Conservation (phyloP, 257 asterid species). For the Solanum neorickii region DNA sequence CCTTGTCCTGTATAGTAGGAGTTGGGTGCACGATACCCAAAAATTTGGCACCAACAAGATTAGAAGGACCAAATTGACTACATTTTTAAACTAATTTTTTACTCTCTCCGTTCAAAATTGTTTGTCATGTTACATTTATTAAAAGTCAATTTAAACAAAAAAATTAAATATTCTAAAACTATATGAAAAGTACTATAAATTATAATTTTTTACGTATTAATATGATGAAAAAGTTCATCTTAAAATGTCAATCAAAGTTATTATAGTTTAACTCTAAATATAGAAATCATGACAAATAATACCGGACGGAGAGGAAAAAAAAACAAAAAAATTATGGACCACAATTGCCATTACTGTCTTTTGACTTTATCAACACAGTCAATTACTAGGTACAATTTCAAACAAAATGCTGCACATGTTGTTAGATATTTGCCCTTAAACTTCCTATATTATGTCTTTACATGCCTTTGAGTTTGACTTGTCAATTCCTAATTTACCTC, state of each 20-base stretch:
- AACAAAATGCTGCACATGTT: conserved; percentile 1
- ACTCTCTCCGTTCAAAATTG: fast-evolving
- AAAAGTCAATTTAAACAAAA: no score
- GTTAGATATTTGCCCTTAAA: neutral
- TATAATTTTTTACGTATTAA: no score
- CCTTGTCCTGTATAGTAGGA: conserved; percentile 11
- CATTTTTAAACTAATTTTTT: conserved; percentile 2
- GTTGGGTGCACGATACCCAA: conserved; percentile 23
- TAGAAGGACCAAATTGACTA: conserved; percentile 10
- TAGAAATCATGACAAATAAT: no score
- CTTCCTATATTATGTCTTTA: neutral
- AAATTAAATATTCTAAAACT: no score
- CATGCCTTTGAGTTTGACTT: neutral
- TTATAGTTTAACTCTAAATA: no score
- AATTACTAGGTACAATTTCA: neutral
- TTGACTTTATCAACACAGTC: conserved; percentile 9
- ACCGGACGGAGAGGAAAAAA: fast-evolving
- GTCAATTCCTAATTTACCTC: neutral
- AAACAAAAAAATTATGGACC: neutral
- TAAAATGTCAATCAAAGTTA: no score
- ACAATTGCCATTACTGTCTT: neutral
- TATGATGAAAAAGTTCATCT: no score
- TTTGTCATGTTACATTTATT: no score
- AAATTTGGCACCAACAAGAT: conserved; percentile 1
- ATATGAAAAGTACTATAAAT: no score